A percentile compares a stretch with the other conserved stretches of the same genome.
These are phyloP conservation scores for Carex parvula DNA, from an alignment of 176 grass and related monocot genomes.

Conservation along the genomic window DNA sequence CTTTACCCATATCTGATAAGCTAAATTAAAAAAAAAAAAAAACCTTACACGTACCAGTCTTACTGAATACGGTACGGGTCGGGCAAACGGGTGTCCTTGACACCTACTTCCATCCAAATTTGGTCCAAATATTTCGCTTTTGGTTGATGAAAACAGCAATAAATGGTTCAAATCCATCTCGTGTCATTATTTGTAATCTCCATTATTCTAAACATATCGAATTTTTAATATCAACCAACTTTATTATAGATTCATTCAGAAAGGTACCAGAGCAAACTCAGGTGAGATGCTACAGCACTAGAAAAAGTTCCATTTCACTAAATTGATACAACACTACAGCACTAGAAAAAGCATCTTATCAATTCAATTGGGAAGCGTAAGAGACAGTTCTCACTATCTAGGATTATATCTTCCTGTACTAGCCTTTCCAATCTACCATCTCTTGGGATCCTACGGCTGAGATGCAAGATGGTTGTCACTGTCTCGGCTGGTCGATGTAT, in stretches of 20 bases:
- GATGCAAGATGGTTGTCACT: conserved; percentile 9
- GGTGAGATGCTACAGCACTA: background rate
- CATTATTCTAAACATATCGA: background rate
- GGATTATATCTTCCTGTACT: background rate
- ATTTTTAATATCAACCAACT: background rate
- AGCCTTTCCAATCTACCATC: conserved; percentile 1
- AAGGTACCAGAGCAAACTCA: background rate
- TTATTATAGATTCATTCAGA: conserved; percentile 2
- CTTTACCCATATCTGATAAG: too few species aligned
- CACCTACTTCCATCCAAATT: background rate
- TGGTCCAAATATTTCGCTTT: background rate
- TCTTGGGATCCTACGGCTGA: conserved; percentile 8
- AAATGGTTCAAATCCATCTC: background rate
- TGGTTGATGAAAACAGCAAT: background rate
- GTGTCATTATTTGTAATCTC: background rate
- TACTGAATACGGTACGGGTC: too few species aligned
- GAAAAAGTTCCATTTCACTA: background rate
- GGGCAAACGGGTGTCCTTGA: too few species aligned
- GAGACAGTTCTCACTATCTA: conserved; percentile 12
- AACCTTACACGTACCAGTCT: too few species aligned
- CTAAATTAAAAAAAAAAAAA: too few species aligned
- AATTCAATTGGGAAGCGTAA: conserved; percentile 1
- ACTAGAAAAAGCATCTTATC: conserved; percentile 24
- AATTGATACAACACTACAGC: background rate
- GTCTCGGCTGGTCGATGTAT: background rate